Evolutionary conservation across 441 rosid species (phyloP).

Genomic region (Arabidopsis lyrata): DNA sequence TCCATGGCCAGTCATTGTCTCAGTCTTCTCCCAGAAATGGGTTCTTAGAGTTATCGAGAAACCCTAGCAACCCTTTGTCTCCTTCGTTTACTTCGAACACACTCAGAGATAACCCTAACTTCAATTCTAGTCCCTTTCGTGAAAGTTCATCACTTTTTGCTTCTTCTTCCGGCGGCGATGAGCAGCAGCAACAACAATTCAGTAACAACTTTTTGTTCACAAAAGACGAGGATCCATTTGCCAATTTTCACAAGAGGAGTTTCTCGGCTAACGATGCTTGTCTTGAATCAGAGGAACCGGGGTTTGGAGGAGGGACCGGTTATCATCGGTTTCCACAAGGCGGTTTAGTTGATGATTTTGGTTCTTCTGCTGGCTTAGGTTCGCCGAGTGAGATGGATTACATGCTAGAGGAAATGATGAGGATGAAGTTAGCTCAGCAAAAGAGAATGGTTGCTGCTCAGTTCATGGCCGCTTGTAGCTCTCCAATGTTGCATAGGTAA

Average conservation of each 20-base stretch:
- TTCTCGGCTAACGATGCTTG: slow-evolving; percentile 77
- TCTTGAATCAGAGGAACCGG: slow-evolving; percentile 59
- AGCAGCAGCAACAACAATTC: slow-evolving; percentile 47
- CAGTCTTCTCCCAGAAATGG: slow-evolving; percentile 65
- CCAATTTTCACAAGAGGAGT: slow-evolving; percentile 72
- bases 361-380: too few species aligned
- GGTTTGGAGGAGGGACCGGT: slow-evolving; percentile 49
- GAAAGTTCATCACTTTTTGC: slow-evolving; percentile 43
- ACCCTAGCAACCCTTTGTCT: slow-evolving; percentile 43
- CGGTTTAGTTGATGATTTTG: slow-evolving; percentile 38
- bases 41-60: slow-evolving; percentile 53
- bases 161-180: slow-evolving; percentile 55
- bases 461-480: slow-evolving; percentile 47
- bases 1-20: slow-evolving; percentile 54
- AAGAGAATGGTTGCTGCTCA: slow-evolving; percentile 61
- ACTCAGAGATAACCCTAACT: slow-evolving; percentile 37
- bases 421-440: slow-evolving; percentile 51
- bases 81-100: slow-evolving; percentile 41
- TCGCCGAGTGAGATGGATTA: slow-evolving; percentile 51
- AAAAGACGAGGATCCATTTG: slow-evolving; percentile 58
- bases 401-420: slow-evolving; percentile 61
- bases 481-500: slow-evolving; percentile 54
- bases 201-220: slow-evolving; percentile 70
- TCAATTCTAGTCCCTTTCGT: slow-evolving; percentile 36
- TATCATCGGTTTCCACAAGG: slow-evolving; percentile 63